Evolutionary conservation across 1,284 basidiomycete species (phyloP), one percentile per base, ranked within the genome.

Genomic region (Sporisorium exsertum): DNA sequence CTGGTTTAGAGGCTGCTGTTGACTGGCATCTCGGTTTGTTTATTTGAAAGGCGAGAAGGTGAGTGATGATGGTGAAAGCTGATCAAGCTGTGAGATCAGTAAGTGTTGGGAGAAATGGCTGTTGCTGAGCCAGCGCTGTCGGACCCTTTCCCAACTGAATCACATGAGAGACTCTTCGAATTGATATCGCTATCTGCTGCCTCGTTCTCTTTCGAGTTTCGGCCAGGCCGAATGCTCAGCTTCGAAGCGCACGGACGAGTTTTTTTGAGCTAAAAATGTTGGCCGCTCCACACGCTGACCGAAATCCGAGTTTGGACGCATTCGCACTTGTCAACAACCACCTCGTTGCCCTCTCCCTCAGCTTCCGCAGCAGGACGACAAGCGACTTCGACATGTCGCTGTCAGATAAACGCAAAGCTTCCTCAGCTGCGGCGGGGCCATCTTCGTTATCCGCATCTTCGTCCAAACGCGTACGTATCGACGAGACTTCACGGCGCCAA

Each of bases 401-500:
- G 3, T 32, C 51, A 18, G 66, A 67, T 42, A 74, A 69, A 59
- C 72, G 66, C 37, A 74, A 74, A 27, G 66, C 58, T 10, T 12
- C 43, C 2, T 40, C 37, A 49, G 40, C 43, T 2, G 40, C 37
- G 20, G 16, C 59, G 4, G 58, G 22, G 1, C 49, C 68, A 40
- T 61, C 68, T 7, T 29, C 24, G 8, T 43, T 53, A 5, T 20
- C 56, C 32, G 47, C 58, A 18, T 43, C 55, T 0, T 64, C 62
- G 13, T 62, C 66, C 0, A 75, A 75, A 24, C 56, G 72, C 3
- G 72, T 75, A 8, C 72, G 72, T 6, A 70, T 75, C 42, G 60
- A 70, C 33, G 64, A 65, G 45, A 47, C 64, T 35, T 29, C 61
- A 16, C 61, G 64, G n/a, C 54, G 71, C 2, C 58, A 55, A 55